phyloP scores from a whole-genome alignment of 2,329 filamentous ascomycete genomes.

The Blastomyces gilchristii region DNA sequence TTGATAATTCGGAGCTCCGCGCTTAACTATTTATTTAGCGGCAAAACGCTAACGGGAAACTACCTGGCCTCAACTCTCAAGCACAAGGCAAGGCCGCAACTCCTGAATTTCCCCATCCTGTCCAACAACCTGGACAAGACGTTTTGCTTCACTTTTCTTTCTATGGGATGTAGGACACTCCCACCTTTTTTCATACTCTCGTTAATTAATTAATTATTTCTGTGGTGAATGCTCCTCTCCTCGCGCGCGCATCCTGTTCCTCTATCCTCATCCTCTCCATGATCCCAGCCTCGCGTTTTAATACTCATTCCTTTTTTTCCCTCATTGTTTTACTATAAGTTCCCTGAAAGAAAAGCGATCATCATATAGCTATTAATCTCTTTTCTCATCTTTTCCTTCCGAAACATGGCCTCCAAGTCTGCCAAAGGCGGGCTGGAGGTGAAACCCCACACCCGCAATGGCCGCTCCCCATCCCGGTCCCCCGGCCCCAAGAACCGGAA shows the following conservation, averaged over 20 bases:
- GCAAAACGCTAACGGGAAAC: background rate
- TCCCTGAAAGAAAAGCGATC: background rate
- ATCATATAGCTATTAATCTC: background rate
- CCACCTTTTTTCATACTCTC: constrained; percentile 28
- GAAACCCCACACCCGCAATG: constrained; percentile 25
- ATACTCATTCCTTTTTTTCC: background rate
- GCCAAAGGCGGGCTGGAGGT: constrained; percentile 29
- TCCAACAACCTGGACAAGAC: constrained; percentile 11
- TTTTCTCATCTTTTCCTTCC: constrained; percentile 12
- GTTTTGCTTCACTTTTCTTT: constrained; percentile 18
- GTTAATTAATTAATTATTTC: constrained; percentile 21
- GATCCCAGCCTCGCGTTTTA: background rate
- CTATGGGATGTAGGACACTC: constrained; percentile 28
- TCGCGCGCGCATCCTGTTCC: background rate
- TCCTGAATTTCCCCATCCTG: constrained; percentile 7
- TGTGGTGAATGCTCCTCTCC: background rate
- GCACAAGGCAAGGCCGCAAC: background rate
- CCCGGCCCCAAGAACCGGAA: constrained; percentile 31
- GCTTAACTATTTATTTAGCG: background rate
- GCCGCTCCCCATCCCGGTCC: constrained; percentile 32
- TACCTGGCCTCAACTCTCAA: constrained; percentile 5
- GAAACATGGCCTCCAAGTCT: constrained; percentile 13
- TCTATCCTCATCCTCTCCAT: background rate
- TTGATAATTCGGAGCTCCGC: background rate
- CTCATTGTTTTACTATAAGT: background rate